Evolutionary conservation across 768 basidiomycete species (phyloP).

Genomic region (Leccinum subgranulosum): DNA sequence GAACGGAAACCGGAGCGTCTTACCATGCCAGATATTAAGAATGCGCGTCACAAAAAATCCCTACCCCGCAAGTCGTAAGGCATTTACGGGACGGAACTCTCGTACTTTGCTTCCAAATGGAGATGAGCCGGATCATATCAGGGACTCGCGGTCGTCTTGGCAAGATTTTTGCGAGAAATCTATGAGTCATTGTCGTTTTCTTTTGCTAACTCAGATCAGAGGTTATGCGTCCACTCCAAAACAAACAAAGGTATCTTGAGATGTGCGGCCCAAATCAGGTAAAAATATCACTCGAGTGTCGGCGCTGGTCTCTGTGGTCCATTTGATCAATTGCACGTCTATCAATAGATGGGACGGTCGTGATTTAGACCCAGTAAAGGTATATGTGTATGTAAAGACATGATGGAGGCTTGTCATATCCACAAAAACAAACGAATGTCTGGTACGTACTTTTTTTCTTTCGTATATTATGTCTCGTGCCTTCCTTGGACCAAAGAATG

Average conservation of each 20-base stretch:
- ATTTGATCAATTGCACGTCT: conserved; percentile 11
- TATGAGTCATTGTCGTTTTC: background rate
- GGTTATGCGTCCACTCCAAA: background rate
- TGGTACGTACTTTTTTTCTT: background rate
- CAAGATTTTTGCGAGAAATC: background rate
- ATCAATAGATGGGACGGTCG: conserved; percentile 15
- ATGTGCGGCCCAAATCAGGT: background rate
- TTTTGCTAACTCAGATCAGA: background rate
- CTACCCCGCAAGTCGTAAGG: conserved; percentile 25
- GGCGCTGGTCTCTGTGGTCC: background rate
- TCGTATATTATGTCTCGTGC: conserved; percentile 5
- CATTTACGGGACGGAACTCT: conserved; percentile 4
- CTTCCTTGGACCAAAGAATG: background rate
- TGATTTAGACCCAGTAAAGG: conserved; percentile 4
- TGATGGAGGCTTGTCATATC: background rate
- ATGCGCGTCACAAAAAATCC: conserved; percentile 15
- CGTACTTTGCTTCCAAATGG: conserved; percentile 1
- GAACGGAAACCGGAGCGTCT: background rate
- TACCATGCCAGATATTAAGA: background rate
- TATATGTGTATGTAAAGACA: background rate
- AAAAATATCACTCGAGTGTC: background rate
- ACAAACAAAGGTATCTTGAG: background rate
- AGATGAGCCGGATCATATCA: background rate
- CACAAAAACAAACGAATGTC: background rate
- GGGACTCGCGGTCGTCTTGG: background rate